Evolutionary conservation across 148 eudicot genomes (phyloP).

Genomic region (Arctostaphylos glauca): DNA sequence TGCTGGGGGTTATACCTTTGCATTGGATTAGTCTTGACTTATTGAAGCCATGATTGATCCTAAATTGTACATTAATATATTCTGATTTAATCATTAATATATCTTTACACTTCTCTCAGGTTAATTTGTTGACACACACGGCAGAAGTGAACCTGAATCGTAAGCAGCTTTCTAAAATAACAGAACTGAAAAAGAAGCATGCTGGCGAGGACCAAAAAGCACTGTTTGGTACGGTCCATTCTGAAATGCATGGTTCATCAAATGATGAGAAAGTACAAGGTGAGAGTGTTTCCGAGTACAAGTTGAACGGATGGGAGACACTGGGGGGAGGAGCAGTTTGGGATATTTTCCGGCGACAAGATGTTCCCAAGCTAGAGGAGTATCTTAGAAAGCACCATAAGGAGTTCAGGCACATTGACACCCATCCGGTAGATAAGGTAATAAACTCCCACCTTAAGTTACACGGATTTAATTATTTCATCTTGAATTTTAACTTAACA

Average conservation of each 20-base stretch:
- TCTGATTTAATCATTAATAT: not conserved
- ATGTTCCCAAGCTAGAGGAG: constrained; percentile 63
- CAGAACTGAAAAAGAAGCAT: constrained; percentile 27
- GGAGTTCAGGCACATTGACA: constrained; percentile 61
- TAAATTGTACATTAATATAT: not conserved
- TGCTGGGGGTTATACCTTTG: not conserved
- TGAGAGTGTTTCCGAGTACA: not conserved
- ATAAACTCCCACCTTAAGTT: not conserved
- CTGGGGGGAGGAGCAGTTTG: constrained; percentile 61
- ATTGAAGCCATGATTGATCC: not conserved
- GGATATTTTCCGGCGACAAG: constrained; percentile 73
- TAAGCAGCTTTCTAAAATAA: constrained; percentile 20
- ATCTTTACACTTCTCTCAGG: constrained; percentile 28
- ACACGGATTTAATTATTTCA: not conserved
- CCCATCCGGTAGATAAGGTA: constrained; percentile 50
- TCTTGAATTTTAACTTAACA: not conserved
- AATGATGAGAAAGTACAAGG: not conserved
- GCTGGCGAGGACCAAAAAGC: constrained; percentile 43
- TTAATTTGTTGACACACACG: constrained; percentile 69
- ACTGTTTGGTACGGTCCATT: constrained; percentile 14
- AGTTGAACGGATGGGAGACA: constrained; percentile 17
- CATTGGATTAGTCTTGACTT: not conserved
- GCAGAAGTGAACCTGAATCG: constrained; percentile 32
- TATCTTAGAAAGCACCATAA: constrained; percentile 52
- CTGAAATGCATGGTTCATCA: not conserved